These are phyloP conservation scores for Penicillium sp. DNA, from an alignment of 2,329 filamentous ascomycete genomes.

Conservation along the genomic window DNA sequence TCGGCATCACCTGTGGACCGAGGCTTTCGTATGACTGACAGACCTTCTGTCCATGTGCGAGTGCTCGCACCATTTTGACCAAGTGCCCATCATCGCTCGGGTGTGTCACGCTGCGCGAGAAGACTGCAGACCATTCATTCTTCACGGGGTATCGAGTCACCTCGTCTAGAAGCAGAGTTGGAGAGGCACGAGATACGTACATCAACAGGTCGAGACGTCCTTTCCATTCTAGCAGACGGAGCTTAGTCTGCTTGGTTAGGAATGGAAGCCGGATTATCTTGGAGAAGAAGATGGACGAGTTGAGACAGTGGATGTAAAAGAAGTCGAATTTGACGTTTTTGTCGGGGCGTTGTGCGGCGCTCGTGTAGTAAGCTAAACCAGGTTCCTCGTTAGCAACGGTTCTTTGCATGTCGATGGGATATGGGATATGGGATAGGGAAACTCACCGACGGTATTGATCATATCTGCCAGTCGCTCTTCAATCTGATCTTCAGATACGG, in stretches of 20 bases:
- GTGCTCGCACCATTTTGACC: constrained; percentile 67
- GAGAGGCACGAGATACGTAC: constrained; percentile 65
- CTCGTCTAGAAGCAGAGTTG: constrained; percentile 56
- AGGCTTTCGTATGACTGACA: constrained; percentile 34
- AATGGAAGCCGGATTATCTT: constrained; percentile 56
- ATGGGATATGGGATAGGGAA: background rate
- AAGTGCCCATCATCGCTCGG: constrained; percentile 73
- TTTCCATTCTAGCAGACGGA: constrained; percentile 75
- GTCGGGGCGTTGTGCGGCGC: constrained; percentile 58
- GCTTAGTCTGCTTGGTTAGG: constrained; percentile 61
- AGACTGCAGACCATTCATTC: constrained; percentile 45
- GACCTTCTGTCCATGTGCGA: constrained; percentile 60
- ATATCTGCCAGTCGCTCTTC: constrained; percentile 60
- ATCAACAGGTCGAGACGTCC: constrained; percentile 67
- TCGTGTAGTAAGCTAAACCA: constrained; percentile 50
- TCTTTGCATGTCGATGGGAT: too few species aligned
- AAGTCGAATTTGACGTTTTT: constrained; percentile 76
- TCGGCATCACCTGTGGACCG: constrained; percentile 28
- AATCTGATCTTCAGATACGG: constrained; percentile 54
- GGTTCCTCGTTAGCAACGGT: background rate
- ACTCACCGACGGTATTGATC: constrained; percentile 58
- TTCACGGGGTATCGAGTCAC: constrained; percentile 58
- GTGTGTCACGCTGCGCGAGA: constrained; percentile 44
- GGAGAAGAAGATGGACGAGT: constrained; percentile 68
- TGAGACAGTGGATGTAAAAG: constrained; percentile 74